These are phyloP conservation scores for Saturnispora bothae DNA, from an alignment of 805 yeast genomes.

Conservation along the genomic window DNA sequence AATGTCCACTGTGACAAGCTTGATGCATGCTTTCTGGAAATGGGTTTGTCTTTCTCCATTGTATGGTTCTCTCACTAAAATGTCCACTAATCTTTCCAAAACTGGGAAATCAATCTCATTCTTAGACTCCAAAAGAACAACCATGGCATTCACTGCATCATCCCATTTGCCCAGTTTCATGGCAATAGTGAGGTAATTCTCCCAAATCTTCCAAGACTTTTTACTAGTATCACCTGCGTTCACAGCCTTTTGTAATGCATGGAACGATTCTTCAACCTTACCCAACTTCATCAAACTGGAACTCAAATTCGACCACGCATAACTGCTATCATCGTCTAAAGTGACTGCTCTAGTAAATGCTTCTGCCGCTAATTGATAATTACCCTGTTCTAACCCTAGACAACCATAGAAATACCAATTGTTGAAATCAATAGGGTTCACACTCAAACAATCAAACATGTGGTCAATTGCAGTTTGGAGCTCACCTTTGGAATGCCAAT, in stretches of 20 bases:
- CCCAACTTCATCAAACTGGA: slow-evolving; percentile 59
- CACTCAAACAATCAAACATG: slow-evolving; percentile 61
- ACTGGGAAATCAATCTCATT: slow-evolving; percentile 66
- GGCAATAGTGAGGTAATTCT: slow-evolving; percentile 75
- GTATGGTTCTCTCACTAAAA: slow-evolving; percentile 44
- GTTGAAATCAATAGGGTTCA: slow-evolving; percentile 63
- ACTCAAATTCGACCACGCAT: slow-evolving; percentile 88
- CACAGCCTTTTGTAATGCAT: slow-evolving; percentile 74
- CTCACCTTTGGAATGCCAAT: slow-evolving; percentile 46
- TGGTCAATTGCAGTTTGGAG: slow-evolving; percentile 47
- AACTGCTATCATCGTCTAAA: slow-evolving; percentile 67
- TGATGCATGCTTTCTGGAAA: slow-evolving; percentile 61
- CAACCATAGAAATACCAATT: slow-evolving; percentile 94
- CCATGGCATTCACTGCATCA: slow-evolving; percentile 72
- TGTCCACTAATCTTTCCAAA: slow-evolving; percentile 60
- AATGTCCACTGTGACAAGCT: slow-evolving; percentile 56
- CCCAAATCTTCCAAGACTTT: slow-evolving; percentile 84
- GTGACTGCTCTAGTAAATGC: slow-evolving; percentile 89
- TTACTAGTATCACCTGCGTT: slow-evolving; percentile 53
- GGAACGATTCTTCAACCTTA: slow-evolving; percentile 68
- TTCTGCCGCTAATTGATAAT: slow-evolving; percentile 72
- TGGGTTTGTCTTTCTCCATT: slow-evolving; percentile 34
- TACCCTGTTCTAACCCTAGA: slow-evolving; percentile 63
- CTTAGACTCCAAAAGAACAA: slow-evolving; percentile 47
- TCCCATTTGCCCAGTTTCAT: slow-evolving; percentile 79